Evolutionary conservation across 345 rosid species (phyloP).

Genomic region (Salix suchowensis): DNA sequence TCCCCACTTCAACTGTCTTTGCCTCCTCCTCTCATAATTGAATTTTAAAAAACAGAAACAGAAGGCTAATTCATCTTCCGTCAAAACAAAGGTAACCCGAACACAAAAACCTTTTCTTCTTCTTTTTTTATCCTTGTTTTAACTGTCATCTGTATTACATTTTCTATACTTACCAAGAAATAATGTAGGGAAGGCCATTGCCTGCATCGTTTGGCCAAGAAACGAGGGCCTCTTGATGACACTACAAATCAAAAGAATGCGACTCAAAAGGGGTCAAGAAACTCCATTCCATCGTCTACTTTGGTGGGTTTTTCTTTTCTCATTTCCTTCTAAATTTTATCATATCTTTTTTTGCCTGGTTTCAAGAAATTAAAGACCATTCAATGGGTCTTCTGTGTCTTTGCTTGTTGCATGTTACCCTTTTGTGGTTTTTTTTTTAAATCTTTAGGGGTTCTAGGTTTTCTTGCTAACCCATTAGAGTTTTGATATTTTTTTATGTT

Average conservation of each 20-base stretch:
- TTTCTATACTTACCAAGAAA: too few species aligned
- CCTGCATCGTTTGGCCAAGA: slow-evolving; percentile 37
- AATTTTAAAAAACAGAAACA: too few species aligned
- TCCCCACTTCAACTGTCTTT: too few species aligned
- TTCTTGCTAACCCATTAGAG: not conserved
- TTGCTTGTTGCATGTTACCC: not conserved
- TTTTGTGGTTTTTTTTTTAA: not conserved
- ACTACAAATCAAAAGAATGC: slow-evolving; percentile 55
- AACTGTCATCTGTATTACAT: too few species aligned
- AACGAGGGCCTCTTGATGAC: slow-evolving; percentile 72
- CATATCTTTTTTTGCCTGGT: not conserved
- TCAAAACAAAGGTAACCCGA: too few species aligned
- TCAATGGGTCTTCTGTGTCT: not conserved
- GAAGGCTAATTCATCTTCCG: too few species aligned
- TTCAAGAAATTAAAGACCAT: not conserved
- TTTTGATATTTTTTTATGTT: not conserved
- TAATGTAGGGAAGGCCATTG: too few species aligned
- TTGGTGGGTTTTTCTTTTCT: slow-evolving; percentile 38
- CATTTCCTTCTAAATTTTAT: not conserved
- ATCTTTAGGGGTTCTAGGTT: not conserved
- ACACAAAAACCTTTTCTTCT: too few species aligned
- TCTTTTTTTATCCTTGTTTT: too few species aligned
- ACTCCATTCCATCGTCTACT: slow-evolving; percentile 41
- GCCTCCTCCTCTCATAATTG: too few species aligned
- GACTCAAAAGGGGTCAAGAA: slow-evolving; percentile 28